Conservation (phyloP, 2,329 filamentous ascomycete genomes). For the Penicillium sp. region DNA sequence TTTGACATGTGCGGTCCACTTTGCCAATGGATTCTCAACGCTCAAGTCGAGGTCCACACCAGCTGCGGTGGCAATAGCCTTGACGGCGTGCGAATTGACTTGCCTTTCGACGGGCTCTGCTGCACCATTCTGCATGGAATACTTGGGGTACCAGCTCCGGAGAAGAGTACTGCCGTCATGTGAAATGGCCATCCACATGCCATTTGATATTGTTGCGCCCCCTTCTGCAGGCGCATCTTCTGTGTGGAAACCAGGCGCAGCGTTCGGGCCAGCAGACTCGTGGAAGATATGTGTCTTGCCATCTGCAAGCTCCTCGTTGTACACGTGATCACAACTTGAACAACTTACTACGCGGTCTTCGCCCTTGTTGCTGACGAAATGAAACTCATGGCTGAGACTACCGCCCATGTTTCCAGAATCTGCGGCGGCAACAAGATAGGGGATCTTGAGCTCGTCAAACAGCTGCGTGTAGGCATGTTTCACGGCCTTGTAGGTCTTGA, state of each 20-base stretch:
- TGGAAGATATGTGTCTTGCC: slow-evolving; percentile 30
- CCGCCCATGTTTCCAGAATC: slow-evolving; percentile 97
- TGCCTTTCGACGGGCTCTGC: slow-evolving; percentile 38
- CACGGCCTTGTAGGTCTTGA: slow-evolving; percentile 77
- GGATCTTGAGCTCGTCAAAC: slow-evolving; percentile 79
- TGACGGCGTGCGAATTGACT: slow-evolving; percentile 64
- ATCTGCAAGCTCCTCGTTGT: slow-evolving; percentile 82
- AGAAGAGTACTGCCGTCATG: slow-evolving; percentile 65
- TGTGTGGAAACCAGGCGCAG: slow-evolving; percentile 25
- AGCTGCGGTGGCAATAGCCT: slow-evolving; percentile 49
- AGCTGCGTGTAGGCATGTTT: slow-evolving; percentile 70
- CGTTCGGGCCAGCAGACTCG: slow-evolving; percentile 3
- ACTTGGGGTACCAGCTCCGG: slow-evolving; percentile 65
- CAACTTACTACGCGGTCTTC: slow-evolving; percentile 85
- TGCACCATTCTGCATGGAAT: slow-evolving; percentile 30
- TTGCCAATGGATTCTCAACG: slow-evolving; percentile 57
- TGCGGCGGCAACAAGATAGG: slow-evolving; percentile 80
- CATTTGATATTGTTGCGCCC: slow-evolving; percentile 35
- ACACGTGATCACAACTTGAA: slow-evolving; percentile 67
- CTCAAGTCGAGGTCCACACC: slow-evolving; percentile 69
- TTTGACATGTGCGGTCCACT: slow-evolving; percentile 51
- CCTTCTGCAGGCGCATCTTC: slow-evolving; percentile 19
- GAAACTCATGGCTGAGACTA: slow-evolving; percentile 90
- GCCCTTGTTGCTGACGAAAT: slow-evolving; percentile 73
- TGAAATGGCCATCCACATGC: slow-evolving; percentile 42